Evolutionary conservation across 768 basidiomycete genomes (phyloP), one percentile per base, ranked within the genome.

Genomic region (Termitomyces sp.): DNA sequence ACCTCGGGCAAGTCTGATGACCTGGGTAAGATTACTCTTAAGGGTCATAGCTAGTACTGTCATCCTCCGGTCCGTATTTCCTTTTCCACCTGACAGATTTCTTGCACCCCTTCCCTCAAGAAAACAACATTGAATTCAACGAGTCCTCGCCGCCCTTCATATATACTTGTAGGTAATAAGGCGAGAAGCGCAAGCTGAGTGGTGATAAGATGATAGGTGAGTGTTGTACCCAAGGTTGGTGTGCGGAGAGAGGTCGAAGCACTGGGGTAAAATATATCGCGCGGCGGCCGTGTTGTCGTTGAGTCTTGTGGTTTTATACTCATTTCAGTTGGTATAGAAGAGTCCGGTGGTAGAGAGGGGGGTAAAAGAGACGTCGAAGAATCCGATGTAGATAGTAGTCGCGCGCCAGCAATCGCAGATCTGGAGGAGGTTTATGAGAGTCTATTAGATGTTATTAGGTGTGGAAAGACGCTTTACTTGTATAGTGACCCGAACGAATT

Each of bases 111-210:
- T 68, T 86, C 87, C 64, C 92, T 72, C 68, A 94, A 89, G 70
- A 86, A 92, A 38, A 91, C 86, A 3, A 94, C 87, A 65, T 94
- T 94, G 71, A 88, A 93, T 67, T 94, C 92, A 32, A 94, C 76
- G 47, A 93, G 74, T 22, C 89, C 90, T 18, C 89, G 77, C 55
- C 87, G 79, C 59, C 81, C 78, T 53, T 92, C 87, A 62, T 82
- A 92, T 48, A 90, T 84, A 33, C 78, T 74, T 2, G 89, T 87
- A 28, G 88, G 88, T 18, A 94, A 67, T 52, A 93, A 73, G 3
- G 89, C 88, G 53, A 94, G 73, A 51, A 90, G 74, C 14, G 85
- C 86, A 24, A 90, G 79, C 56, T 82, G 83, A 57, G 82, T 80
- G 56, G 89, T 91, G 63, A 94, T 83, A 49, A 87, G 76, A 71